Conservation (phyloP, 192 early-diverging fungal genomes). For the Gorgonomyces haynaldii region DNA sequence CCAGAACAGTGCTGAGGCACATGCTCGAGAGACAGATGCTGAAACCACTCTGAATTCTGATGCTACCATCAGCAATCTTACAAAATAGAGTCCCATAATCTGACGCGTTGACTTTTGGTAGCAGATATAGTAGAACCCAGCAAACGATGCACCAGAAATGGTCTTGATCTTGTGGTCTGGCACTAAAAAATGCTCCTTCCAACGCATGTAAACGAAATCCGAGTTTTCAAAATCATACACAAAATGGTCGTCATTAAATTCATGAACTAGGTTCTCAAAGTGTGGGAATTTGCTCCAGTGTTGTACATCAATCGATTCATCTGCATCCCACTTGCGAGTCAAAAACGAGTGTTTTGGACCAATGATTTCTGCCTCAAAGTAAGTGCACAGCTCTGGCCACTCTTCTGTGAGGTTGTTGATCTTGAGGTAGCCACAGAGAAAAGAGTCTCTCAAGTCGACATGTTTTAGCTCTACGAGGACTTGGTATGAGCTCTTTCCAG, state of each 20-base stretch:
- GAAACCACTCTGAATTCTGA: constrained; percentile 41
- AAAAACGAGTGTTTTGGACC: constrained; percentile 63
- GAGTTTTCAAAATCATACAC: constrained; percentile 42
- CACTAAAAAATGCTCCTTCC: constrained; percentile 87
- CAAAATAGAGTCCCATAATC: constrained; percentile 56
- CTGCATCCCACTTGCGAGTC: constrained; percentile 75
- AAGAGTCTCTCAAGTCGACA: constrained; percentile 59
- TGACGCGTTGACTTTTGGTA: constrained; percentile 54
- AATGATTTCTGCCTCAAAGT: constrained; percentile 83
- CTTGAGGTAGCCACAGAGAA: constrained; percentile 68
- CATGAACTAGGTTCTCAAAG: constrained; percentile 25
- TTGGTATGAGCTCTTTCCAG: constrained; percentile 14
- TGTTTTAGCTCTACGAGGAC: constrained; percentile 18
- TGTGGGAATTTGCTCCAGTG: constrained; percentile 60
- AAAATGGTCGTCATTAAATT: constrained; percentile 31
- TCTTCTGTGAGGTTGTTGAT: constrained; percentile 72
- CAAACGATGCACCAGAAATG: constrained; percentile 77
- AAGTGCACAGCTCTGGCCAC: constrained; percentile 72
- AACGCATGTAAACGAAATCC: constrained; percentile 79
- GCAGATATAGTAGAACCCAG: constrained; percentile 77
- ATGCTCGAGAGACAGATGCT: constrained; percentile 32
- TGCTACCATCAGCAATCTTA: constrained; percentile 14
- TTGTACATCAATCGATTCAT: constrained; percentile 56
- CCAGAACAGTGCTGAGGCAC: constrained; percentile 7
- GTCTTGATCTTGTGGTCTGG: constrained; percentile 68